Base-by-base conservation (phyloP, 2,329 filamentous ascomycete species). In the Xylaria arbuscula region DNA sequence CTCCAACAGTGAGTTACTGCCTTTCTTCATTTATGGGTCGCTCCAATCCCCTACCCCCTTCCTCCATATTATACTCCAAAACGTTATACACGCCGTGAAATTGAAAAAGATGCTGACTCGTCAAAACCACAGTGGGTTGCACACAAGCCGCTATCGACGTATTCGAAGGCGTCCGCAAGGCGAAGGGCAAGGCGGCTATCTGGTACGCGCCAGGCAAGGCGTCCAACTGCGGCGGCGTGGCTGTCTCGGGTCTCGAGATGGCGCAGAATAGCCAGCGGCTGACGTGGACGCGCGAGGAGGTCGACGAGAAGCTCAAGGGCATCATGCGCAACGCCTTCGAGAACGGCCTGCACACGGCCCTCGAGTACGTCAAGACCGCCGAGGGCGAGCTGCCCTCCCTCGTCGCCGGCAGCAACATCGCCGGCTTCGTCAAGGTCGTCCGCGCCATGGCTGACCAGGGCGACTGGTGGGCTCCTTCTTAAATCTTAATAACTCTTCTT, bases 161-260 rank as follows among this genome's bases (percentile, higher is more conserved):
- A 73, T 98, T 98, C 81, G 95, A 98, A 88, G 88, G 86, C 19
- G 85, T 90, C 77, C 68, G 94, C 75, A 89, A 85, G 80, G 88
- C 88, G 80, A 89, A 93, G 85, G 89, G 88, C 72, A 82, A 83
- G 61, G 80, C 83, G 7, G 89, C 93, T 69, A 90, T 97, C 81
- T 99, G 96, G 96, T 98, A 98, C 82, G 96, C 92, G 19, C 95
- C 95, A 59, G 95, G 93, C 76, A 98, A 98, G 89, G 96, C 96
- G 38, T 93, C 95, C 84, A 98, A 98, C 86, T 94, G 93, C 75
- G 96, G 96, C 81, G 96, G 96, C 87, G 96, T 98, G 66, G 96
- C 96, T 66, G 96, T 99, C 48, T 97, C 94, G 2, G 96, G 96
- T 76, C 89, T 99, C 53, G 96, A 99, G 88, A 99, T 99, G 96